A percentile compares a stretch with the other conserved stretches of the same genome.
phyloP scores from a whole-genome alignment of 495 filamentous ascomycete genomes.

The Clavariopsis aquatica region DNA sequence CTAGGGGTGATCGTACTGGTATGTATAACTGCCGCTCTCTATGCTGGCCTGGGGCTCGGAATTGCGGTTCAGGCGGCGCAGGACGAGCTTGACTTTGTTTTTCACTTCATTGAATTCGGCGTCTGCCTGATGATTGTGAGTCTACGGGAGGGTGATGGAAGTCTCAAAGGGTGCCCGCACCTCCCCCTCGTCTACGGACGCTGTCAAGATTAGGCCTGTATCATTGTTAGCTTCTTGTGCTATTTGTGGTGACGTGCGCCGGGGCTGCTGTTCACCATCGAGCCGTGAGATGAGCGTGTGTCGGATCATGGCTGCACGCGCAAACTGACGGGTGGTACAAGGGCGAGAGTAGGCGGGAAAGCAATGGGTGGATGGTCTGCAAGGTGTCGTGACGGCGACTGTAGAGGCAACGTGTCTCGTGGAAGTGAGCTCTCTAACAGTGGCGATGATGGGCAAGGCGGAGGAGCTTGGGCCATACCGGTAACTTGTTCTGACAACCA shows the following conservation, averaged over 20 bases:
- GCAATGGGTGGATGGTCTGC: not conserved
- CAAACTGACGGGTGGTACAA: no score
- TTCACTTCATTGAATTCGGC: slow-evolving; percentile 84
- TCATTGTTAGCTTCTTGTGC: not conserved
- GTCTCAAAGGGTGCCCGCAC: slow-evolving; percentile 43
- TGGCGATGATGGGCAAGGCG: not conserved
- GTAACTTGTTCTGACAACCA: not conserved
- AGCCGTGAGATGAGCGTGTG: slow-evolving; percentile 93
- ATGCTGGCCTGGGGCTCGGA: slow-evolving; percentile 90
- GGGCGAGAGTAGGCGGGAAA: not conserved
- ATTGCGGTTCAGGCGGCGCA: slow-evolving; percentile 80
- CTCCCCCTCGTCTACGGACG: slow-evolving; percentile 90
- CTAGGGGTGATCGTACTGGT: slow-evolving; percentile 65
- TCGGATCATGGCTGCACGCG: slow-evolving; percentile 70
- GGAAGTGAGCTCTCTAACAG: not conserved
- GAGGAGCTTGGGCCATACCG: slow-evolving; percentile 5
- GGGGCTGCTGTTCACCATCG: slow-evolving; percentile 67
- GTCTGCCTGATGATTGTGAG: slow-evolving; percentile 57
- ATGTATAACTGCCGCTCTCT: slow-evolving; percentile 78
- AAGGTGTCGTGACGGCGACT: not conserved
- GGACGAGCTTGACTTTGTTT: slow-evolving; percentile 82
- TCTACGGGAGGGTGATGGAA: slow-evolving; percentile 1
- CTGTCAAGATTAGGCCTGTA: slow-evolving; percentile 87
- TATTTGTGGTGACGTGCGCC: slow-evolving; percentile 1
- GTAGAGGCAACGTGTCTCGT: slow-evolving; percentile 8